Evolutionary conservation across 2,329 filamentous ascomycete species (phyloP).

Genomic region (Furcasterigmium sp.): DNA sequence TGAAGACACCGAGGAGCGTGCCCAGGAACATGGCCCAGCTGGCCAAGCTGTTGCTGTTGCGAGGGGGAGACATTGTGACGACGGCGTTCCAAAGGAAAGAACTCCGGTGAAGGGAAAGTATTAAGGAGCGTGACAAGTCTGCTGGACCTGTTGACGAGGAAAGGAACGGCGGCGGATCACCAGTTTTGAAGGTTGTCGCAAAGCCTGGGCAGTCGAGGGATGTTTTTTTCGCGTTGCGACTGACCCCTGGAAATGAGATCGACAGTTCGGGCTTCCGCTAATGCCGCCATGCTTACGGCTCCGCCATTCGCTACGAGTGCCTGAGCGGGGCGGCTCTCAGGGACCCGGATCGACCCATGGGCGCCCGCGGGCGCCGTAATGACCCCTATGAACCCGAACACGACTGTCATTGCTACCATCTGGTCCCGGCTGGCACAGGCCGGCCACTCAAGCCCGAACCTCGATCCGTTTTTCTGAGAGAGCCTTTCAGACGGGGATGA

Average conservation of each 20-base stretch:
- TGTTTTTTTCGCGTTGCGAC: neutral
- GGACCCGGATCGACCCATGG: too few relatives aligned
- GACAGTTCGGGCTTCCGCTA: too few relatives aligned
- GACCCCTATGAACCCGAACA: neutral
- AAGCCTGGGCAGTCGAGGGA: neutral
- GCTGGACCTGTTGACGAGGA: neutral
- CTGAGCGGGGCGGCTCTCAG: too few relatives aligned
- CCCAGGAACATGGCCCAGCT: conserved; percentile 44
- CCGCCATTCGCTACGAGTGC: too few relatives aligned
- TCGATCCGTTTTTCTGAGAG: neutral
- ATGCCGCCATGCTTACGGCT: too few relatives aligned
- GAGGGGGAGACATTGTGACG: neutral
- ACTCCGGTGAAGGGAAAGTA: neutral
- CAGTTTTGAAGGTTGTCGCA: neutral
- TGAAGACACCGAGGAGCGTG: conserved; percentile 48
- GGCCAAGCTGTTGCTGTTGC: conserved; percentile 13
- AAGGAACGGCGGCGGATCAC: neutral
- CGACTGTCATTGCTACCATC: neutral
- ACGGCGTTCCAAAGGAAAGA: neutral
- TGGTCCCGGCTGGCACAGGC: neutral
- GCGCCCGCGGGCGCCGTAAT: too few relatives aligned
- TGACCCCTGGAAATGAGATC: too few relatives aligned
- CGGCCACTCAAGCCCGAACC: neutral
- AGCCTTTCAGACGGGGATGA: neutral
- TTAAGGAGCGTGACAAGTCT: neutral